A percentile compares a stretch with the other conserved stretches of the same genome.
Evolutionary conservation across 2,329 filamentous ascomycete genomes (phyloP).

Genomic region (Rugonectria rugulosa): DNA sequence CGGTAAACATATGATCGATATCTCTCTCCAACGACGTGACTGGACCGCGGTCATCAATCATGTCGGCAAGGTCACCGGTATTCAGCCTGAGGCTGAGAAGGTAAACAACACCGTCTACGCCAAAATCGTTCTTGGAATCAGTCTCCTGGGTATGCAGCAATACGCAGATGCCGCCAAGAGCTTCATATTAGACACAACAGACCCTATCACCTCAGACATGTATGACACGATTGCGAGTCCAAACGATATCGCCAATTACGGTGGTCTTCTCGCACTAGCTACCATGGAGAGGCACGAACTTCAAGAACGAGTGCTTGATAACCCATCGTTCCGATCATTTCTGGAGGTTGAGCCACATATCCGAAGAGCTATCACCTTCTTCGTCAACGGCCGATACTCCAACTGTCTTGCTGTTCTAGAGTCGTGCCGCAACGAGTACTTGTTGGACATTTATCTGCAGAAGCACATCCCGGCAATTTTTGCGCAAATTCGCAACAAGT

Average conservation of each 20-base stretch:
- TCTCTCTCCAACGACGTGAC: slow-evolving; percentile 78
- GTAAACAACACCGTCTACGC: slow-evolving; percentile 56
- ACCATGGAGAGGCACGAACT: slow-evolving; percentile 84
- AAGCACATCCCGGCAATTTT: slow-evolving; percentile 77
- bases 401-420: slow-evolving; percentile 84
- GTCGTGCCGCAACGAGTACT: slow-evolving; percentile 81
- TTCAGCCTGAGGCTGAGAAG: slow-evolving; percentile 58
- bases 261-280: slow-evolving; percentile 87
- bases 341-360: slow-evolving; percentile 94
- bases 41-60: slow-evolving; percentile 73
- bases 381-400: slow-evolving; percentile 89
- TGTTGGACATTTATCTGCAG: slow-evolving; percentile 88
- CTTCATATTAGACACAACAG: slow-evolving; percentile 71
- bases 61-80: slow-evolving; percentile 68
- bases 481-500: slow-evolving; percentile 81
- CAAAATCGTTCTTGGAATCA: slow-evolving; percentile 60
- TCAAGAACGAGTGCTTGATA: slow-evolving; percentile 80
- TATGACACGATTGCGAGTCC: slow-evolving; percentile 78
- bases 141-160: slow-evolving; percentile 54
- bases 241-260: slow-evolving; percentile 93
- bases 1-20: slow-evolving; percentile 77
- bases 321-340: slow-evolving; percentile 80
- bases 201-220: slow-evolving; percentile 53
- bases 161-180: slow-evolving; percentile 70
- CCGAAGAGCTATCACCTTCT: slow-evolving; percentile 86